These are phyloP conservation scores for Zymoseptoria tritici DNA, from an alignment of 2,329 filamentous ascomycete genomes.

Conservation along the genomic window DNA sequence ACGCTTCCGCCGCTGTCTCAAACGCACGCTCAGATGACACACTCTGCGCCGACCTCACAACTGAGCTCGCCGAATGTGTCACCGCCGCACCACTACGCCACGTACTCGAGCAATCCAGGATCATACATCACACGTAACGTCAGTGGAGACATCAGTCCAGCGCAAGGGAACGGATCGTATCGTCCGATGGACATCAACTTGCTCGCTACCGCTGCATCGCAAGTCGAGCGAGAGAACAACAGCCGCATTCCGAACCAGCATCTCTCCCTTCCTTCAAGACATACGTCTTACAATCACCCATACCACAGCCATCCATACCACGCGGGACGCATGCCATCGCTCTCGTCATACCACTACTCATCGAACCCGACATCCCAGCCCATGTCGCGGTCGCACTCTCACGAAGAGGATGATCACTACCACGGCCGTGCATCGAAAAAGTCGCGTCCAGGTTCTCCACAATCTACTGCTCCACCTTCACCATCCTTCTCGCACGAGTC, in stretches of 20 bases:
- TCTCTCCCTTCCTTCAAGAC: constrained; percentile 26
- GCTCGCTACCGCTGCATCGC: constrained; percentile 61
- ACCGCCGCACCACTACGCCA: constrained; percentile 77
- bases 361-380: constrained; percentile 52
- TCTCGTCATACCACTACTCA: constrained; percentile 65
- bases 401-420: constrained; percentile 77
- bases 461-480: constrained; percentile 91
- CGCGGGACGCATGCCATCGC: constrained; percentile 61
- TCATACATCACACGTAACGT: constrained; percentile 53
- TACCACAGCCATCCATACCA: constrained; percentile 45
- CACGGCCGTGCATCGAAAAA: constrained; percentile 71
- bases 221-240: constrained; percentile 55
- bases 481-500: constrained; percentile 96
- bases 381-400: constrained; percentile 83
- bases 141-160: constrained; percentile 40
- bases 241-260: constrained; percentile 37
- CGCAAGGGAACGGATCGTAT: constrained; percentile 29
- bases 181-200: constrained; percentile 58
- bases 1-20: constrained; percentile 25
- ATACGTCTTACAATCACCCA: constrained; percentile 29
- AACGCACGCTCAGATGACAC: constrained; percentile 76
- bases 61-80: constrained; percentile 92
- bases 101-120: constrained; percentile 51
- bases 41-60: constrained; percentile 80
- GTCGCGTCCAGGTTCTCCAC: constrained; percentile 85